Evolutionary conservation across 2,329 filamentous ascomycete species (phyloP).

Genomic region (Colletotrichum plurivorum): DNA sequence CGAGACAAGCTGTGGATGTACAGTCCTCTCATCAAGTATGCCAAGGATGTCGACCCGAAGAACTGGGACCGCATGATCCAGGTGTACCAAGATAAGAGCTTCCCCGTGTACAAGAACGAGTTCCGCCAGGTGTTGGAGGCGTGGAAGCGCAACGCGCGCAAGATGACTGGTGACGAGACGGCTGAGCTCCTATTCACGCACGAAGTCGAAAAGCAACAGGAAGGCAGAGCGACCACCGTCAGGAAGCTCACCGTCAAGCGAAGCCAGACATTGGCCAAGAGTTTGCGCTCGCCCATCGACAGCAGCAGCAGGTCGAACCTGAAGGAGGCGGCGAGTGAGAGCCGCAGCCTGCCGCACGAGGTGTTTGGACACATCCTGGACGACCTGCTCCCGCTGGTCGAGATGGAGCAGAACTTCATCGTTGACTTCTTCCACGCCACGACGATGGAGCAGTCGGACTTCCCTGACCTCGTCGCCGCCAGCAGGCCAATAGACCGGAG

Average conservation of each 20-base stretch:
- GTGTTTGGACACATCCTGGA: slow-evolving; percentile 85
- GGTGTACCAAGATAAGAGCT: slow-evolving; percentile 84
- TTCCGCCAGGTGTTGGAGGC: slow-evolving; percentile 82
- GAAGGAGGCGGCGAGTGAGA: slow-evolving; percentile 71
- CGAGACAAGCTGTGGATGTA: slow-evolving; percentile 88
- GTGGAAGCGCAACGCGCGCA: slow-evolving; percentile 86
- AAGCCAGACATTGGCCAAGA: slow-evolving; percentile 87
- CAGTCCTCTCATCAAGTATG: slow-evolving; percentile 88
- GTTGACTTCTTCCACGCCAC: slow-evolving; percentile 97
- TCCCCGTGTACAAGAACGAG: slow-evolving; percentile 84
- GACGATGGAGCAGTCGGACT: slow-evolving; percentile 86
- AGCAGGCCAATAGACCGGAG: slow-evolving; percentile 76
- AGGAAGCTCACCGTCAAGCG: slow-evolving; percentile 94
- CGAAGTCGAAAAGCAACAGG: slow-evolving; percentile 86
- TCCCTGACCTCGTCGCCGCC: slow-evolving; percentile 82
- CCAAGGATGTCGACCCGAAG: slow-evolving; percentile 83
- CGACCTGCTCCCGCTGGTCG: slow-evolving; percentile 85
- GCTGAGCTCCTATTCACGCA: slow-evolving; percentile 89
- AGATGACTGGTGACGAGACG: slow-evolving; percentile 79
- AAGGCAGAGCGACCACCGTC: slow-evolving; percentile 81
- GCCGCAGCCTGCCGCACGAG: slow-evolving; percentile 81
- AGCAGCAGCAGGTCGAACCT: slow-evolving; percentile 67
- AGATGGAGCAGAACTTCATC: slow-evolving; percentile 96
- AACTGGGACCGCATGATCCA: slow-evolving; percentile 87
- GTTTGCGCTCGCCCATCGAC: slow-evolving; percentile 78